Percentiles rank a stretch among this genome's conserved stretches.
Evolutionary conservation across 306 rosid species (phyloP).

Genomic region (Dryas octopetala): DNA sequence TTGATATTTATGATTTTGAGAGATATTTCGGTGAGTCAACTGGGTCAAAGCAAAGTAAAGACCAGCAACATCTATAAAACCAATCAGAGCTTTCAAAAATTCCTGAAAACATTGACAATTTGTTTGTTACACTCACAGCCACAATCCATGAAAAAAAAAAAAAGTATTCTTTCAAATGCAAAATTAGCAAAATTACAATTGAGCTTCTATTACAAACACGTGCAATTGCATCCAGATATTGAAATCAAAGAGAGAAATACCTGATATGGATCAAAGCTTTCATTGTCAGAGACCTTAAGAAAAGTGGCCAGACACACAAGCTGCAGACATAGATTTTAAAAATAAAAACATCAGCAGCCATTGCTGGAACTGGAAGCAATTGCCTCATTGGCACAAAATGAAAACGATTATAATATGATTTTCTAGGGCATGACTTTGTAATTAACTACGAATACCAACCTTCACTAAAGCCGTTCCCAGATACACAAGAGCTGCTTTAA

Average conservation of each 20-base stretch:
- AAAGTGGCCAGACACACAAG: slow-evolving; percentile 97
- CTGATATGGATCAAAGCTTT: slow-evolving; percentile 96
- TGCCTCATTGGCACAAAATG: not conserved
- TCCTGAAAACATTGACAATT: slow-evolving; percentile 54
- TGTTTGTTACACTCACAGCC: not conserved
- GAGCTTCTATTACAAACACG: not conserved
- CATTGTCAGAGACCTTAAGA: slow-evolving; percentile 93
- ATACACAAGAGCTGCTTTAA: slow-evolving; percentile 87
- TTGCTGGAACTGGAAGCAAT: slow-evolving; percentile 8
- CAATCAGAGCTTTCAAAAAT: slow-evolving; percentile 88
- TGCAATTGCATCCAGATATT: not conserved
- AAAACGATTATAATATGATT: not conserved
- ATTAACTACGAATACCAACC: slow-evolving; percentile 42
- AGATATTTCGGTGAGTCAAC: slow-evolving; percentile 93
- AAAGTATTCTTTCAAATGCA: not conserved
- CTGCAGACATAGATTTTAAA: slow-evolving; percentile 43
- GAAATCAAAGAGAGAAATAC: slow-evolving; percentile 35
- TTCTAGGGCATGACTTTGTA: not conserved
- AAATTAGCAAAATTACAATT: not conserved
- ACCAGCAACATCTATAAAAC: too few species aligned
- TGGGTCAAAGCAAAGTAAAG: slow-evolving; percentile 98
- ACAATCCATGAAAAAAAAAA: not conserved
- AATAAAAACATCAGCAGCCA: slow-evolving; percentile 7
- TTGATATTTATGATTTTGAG: slow-evolving; percentile 97
- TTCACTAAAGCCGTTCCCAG: slow-evolving; percentile 91